Conservation (phyloP, 257 asterid genomes). For the Solanum boliviense region DNA sequence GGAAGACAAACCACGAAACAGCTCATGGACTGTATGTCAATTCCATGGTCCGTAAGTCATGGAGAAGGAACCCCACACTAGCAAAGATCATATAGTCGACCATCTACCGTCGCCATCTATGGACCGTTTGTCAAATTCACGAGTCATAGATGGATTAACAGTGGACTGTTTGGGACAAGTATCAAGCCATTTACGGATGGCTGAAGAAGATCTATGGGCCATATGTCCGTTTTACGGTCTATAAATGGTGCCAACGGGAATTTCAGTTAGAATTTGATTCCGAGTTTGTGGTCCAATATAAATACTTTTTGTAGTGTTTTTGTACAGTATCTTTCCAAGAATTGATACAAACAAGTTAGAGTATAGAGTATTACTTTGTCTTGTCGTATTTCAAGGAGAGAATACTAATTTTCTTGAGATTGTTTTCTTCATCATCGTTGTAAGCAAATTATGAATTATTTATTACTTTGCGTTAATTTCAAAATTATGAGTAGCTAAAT, state of each 20-base stretch:
- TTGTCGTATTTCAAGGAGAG: not conserved
- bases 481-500: not conserved
- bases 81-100: not conserved
- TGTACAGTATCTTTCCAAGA: not conserved
- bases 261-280: not conserved
- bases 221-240: not conserved
- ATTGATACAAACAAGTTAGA: not conserved
- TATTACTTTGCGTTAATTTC: not conserved
- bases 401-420: not conserved
- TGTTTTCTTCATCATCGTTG: not conserved
- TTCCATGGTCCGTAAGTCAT: not conserved
- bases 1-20: not conserved
- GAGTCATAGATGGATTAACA: not conserved
- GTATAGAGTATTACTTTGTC: not conserved
- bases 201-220: not conserved
- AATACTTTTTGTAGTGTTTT: not conserved
- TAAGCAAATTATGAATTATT: not conserved
- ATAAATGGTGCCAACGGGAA: not conserved
- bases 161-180: not conserved
- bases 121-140: not conserved
- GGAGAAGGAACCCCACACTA: not conserved
- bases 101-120: not conserved
- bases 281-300: not conserved
- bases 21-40: not conserved
- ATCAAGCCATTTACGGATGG: not conserved